Conservation (phyloP, 176 grass and related monocot genomes). For the Neostapfia colusana region DNA sequence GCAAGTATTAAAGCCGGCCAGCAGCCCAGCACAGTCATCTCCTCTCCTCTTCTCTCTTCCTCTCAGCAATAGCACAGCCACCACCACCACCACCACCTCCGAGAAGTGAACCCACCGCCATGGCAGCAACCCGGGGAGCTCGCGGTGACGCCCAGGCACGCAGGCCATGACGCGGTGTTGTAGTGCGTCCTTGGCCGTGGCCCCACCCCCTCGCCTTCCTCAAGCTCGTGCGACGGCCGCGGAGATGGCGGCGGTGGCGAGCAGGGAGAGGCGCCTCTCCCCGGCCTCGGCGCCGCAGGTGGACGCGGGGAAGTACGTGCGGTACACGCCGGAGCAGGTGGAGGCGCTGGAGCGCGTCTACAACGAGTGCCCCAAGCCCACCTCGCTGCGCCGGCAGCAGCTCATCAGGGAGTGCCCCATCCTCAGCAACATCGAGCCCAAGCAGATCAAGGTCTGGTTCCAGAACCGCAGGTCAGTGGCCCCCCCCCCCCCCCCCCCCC, state of each 20-base stretch:
- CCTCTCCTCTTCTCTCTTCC: background rate
- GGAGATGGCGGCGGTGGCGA: conserved; percentile 61
- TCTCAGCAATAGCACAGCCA: background rate
- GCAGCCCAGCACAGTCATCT: background rate
- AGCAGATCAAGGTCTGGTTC: conserved; percentile 99
- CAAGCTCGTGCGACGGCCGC: background rate
- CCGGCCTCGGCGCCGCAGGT: conserved; percentile 50
- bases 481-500: no score
- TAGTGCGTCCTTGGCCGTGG: background rate
- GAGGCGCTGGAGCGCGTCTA: conserved; percentile 97
- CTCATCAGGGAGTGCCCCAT: conserved; percentile 90
- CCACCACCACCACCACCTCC: background rate
- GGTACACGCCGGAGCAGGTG: conserved; percentile 98
- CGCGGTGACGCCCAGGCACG: background rate
- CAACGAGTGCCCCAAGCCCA: conserved; percentile 95
- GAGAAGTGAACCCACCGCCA: conserved; percentile 22
- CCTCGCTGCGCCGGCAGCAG: conserved; percentile 82
- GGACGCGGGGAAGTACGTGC: conserved; percentile 92
- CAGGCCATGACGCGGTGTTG: conserved; percentile 46
- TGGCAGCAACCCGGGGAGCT: conserved; percentile 18
- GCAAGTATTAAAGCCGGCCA: background rate
- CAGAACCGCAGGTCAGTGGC: conserved; percentile 87
- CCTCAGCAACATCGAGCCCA: conserved; percentile 93
- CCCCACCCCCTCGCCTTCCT: background rate
- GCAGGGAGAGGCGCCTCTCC: conserved; percentile 43